phyloP scores from a whole-genome alignment of 2,329 filamentous ascomycete genomes.

The Cryoendolithus antarcticus region DNA sequence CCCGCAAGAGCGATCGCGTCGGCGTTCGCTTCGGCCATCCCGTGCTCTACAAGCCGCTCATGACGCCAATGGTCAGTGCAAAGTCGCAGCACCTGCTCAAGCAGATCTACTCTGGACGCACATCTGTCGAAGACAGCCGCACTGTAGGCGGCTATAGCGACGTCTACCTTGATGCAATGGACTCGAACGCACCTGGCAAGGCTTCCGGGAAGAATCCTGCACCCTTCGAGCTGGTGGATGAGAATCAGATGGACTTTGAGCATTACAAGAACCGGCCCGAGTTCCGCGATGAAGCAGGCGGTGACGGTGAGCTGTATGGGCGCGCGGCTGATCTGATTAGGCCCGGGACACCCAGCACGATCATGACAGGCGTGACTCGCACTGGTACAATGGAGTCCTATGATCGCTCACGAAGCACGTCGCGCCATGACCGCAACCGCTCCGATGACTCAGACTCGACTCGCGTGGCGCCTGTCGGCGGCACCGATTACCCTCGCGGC shows the following conservation, averaged over 20 bases:
- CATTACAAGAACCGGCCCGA: conserved; percentile 85
- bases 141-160: conserved; percentile 65
- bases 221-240: conserved; percentile 83
- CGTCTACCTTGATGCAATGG: conserved; percentile 75
- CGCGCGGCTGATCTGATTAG: conserved; percentile 46
- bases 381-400: conserved; percentile 19
- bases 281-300: conserved; percentile 78
- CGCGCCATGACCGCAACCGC: conserved; percentile 9
- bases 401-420: conserved; percentile 14
- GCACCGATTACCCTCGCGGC: conserved; percentile 33
- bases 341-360: conserved; percentile 48
- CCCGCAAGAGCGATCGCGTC: conserved; percentile 49
- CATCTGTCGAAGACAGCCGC: conserved; percentile 49
- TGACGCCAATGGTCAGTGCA: conserved; percentile 89
- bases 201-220: conserved; percentile 26
- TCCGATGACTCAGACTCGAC: conserved; percentile 19
- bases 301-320: conserved; percentile 47
- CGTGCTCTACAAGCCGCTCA: conserved; percentile 74
- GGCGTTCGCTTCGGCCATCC: conserved; percentile 79
- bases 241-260: conserved; percentile 75
- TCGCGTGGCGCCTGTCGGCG: conserved; percentile 18
- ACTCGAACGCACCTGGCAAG: conserved; percentile 45
- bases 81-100: conserved; percentile 78
- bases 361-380: conserved; percentile 22
- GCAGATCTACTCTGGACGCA: conserved; percentile 72